These are phyloP conservation scores for Candida glaebosa DNA, from an alignment of 805 yeast genomes.

Conservation along the genomic window DNA sequence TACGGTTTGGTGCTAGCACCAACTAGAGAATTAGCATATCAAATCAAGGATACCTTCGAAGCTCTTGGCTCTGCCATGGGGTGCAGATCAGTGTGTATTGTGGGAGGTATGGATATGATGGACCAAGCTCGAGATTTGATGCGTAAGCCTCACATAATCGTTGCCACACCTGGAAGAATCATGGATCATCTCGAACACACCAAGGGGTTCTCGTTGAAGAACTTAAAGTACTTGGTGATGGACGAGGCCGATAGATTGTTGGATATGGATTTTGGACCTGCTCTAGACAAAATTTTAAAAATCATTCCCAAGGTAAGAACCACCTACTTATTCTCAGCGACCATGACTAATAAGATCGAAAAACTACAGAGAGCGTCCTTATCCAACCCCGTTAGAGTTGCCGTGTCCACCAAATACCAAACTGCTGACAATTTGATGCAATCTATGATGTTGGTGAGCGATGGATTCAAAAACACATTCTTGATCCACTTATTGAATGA, in stretches of 20 bases:
- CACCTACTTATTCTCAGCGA: conserved; percentile 89
- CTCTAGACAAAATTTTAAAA: conserved; percentile 77
- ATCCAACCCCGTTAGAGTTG: conserved; percentile 82
- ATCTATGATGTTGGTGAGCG: conserved; percentile 84
- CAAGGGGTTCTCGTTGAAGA: conserved; percentile 79
- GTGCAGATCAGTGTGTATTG: conserved; percentile 80
- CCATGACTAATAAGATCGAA: conserved; percentile 93
- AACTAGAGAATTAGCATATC: conserved; percentile 81
- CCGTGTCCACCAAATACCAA: conserved; percentile 83
- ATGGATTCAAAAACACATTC: conserved; percentile 87
- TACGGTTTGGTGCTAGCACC: conserved; percentile 88
- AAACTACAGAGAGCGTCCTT: conserved; percentile 92
- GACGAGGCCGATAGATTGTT: conserved; percentile 96
- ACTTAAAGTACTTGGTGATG: conserved; percentile 80
- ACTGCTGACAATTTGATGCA: conserved; percentile 94
- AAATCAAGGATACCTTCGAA: conserved; percentile 91
- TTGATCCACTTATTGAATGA: conserved; percentile 82
- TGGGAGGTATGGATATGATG: conserved; percentile 99
- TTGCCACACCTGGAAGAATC: conserved; percentile 93
- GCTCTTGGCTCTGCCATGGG: conserved; percentile 93
- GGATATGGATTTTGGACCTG: conserved; percentile 97
- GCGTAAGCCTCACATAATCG: conserved; percentile 90
- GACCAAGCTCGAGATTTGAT: conserved; percentile 92
- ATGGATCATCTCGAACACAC: conserved; percentile 94
- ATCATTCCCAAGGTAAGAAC: conserved; percentile 83